Percentiles rank a stretch among this genome's conserved stretches.
Conservation (phyloP, 192 early-diverging fungal species). For the Dispira parvispora region DNA sequence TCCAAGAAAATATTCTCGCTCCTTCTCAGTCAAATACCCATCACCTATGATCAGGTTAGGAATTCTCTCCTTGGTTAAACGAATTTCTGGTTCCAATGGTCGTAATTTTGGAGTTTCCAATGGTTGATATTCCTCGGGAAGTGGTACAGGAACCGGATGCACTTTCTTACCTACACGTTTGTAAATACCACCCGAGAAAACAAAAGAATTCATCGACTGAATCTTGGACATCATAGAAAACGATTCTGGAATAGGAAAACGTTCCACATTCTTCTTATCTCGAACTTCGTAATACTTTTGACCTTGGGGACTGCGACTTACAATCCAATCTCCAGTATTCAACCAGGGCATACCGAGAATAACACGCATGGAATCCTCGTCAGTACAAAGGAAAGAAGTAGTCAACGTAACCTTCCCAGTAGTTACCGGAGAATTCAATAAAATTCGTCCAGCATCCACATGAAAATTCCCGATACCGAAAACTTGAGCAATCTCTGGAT, state of each 20-base stretch:
- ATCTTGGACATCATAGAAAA: background rate
- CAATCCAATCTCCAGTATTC: background rate
- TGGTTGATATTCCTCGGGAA: background rate
- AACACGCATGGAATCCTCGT: background rate
- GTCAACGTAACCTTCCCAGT: background rate
- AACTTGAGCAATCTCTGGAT: background rate
- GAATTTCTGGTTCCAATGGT: background rate
- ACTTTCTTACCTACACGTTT: background rate
- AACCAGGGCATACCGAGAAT: background rate
- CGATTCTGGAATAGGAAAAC: background rate
- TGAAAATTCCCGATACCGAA: background rate
- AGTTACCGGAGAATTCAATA: background rate
- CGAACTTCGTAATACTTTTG: background rate
- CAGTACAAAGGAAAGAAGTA: background rate
- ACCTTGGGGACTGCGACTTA: background rate
- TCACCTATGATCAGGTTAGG: background rate
- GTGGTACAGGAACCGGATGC: background rate
- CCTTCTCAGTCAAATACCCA: slow-evolving; percentile 6
- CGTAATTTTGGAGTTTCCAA: background rate
- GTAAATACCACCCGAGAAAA: background rate
- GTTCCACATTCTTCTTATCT: background rate
- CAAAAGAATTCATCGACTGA: background rate
- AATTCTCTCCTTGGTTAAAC: background rate
- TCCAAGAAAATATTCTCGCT: background rate
- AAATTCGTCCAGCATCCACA: background rate